Evolutionary conservation across 2,329 filamentous ascomycete genomes (phyloP), one percentile per base, ranked within the genome.

Genomic region (Scedosporium dehoogii): DNA sequence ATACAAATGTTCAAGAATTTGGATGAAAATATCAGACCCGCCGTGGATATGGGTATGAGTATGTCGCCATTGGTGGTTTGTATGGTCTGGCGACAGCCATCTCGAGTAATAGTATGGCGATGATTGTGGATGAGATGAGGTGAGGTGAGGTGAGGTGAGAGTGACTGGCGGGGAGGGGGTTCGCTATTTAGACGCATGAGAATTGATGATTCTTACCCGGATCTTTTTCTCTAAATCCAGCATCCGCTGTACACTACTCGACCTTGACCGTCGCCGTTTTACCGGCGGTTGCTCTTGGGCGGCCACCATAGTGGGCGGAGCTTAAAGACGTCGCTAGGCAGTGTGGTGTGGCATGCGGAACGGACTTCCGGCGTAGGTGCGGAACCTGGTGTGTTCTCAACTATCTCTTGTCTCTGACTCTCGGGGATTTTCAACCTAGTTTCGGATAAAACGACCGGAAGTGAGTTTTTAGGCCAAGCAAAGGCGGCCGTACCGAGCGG

Each of bases 171-270:
- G 21, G 51, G 23, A 55, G 23, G 23, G 51, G 6, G 18, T 12
- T 21, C 44, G 25, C 44, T n/a, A 51, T 29, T 53, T 23, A 53
- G 25, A 44, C 21, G 29, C 27, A 33, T 12, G n/a, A 25, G 41
- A n/a, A 46, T 16, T 7, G n/a, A 42, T 27, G n/a, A 42, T 27
- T 56, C 51, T 46, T 42, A 62, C 60, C 60, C 56, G 56, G 21
- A 58, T 38, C 55, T 62, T 62, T 25, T 23, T 27, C 42, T 62
- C 60, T 27, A 62, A 55, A 27, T 62, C 60, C n/a, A 62, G 41
- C 60, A 62, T 62, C 33, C 55, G 21, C 44, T 62, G 60, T 23
- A 62, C 53, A 18, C 60, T 62, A 27, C 27, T 62, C 16, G 60
- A 57, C 60, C 60, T 55, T 16, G 46, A 18, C 27, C 59, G 46